Percentiles rank a stretch among this genome's conserved stretches.
phyloP scores from a whole-genome alignment of 257 asterid genomes.

The Mitragyna speciosa region DNA sequence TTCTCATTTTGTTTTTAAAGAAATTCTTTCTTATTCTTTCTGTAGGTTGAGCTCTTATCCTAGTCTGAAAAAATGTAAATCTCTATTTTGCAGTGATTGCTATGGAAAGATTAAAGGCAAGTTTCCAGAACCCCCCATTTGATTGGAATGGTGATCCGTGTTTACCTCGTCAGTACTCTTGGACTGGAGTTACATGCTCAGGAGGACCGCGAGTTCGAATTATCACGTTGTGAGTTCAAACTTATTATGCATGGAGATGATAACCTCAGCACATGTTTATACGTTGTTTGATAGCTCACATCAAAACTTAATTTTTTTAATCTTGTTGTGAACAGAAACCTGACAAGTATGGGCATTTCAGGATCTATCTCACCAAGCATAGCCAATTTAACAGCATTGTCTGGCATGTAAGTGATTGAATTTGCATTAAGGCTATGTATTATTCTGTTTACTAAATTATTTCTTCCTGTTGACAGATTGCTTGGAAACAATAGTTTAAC shows the following conservation, averaged over 20 bases:
- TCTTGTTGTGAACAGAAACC: conserved; percentile 50
- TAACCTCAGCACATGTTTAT: neutral
- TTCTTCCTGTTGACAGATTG: conserved; percentile 47
- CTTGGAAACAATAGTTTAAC: conserved; percentile 74
- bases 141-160: conserved; percentile 99
- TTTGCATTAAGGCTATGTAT: neutral
- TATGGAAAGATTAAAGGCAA: conserved; percentile 53
- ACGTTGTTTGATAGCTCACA: neutral
- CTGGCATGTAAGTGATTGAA: conserved; percentile 58
- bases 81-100: conserved; percentile 59
- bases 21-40: neutral
- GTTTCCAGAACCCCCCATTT: conserved; percentile 69
- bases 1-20: conserved; percentile 1
- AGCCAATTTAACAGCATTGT: conserved; percentile 70
- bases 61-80: neutral
- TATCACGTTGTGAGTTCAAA: conserved; percentile 63
- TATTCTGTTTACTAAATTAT: conserved; percentile 19
- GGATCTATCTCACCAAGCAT: conserved; percentile 73
- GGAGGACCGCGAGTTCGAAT: conserved; percentile 66
- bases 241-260: neutral
- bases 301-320: conserved; percentile 3
- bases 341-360: conserved; percentile 68
- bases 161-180: conserved; percentile 65
- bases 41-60: conserved; percentile 1
- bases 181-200: conserved; percentile 93